Evolutionary conservation across 1,284 basidiomycete species (phyloP).

Genomic region (Austropuccinia psidii): DNA sequence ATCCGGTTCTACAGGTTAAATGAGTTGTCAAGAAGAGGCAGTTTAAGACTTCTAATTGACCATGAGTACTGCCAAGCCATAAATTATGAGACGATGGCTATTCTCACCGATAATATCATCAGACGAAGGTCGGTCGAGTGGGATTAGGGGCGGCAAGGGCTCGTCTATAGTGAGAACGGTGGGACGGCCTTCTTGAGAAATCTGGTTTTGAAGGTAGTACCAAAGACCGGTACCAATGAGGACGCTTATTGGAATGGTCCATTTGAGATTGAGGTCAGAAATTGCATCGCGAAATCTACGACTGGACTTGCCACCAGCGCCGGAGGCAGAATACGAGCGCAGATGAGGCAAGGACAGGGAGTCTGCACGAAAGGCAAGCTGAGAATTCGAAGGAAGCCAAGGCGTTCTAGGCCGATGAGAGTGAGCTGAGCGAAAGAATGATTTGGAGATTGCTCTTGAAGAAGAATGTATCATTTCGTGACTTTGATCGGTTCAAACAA

Average conservation of each 20-base stretch:
- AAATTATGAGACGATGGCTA: not conserved
- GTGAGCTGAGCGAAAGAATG: too few relatives aligned
- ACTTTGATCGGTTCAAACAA: too few relatives aligned
- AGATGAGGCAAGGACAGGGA: too few relatives aligned
- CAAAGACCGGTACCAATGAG: not conserved
- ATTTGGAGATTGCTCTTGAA: not conserved
- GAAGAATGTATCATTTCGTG: too few relatives aligned
- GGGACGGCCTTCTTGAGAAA: not conserved
- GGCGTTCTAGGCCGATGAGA: too few relatives aligned
- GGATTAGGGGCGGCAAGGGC: not conserved
- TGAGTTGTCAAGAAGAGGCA: conserved; percentile 23
- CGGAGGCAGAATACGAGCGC: too few relatives aligned
- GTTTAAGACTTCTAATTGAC: not conserved
- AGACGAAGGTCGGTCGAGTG: not conserved
- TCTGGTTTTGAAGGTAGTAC: conserved; percentile 8
- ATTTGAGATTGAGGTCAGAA: not conserved
- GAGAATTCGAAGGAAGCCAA: too few relatives aligned
- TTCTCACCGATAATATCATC: not conserved
- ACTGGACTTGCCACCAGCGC: too few relatives aligned
- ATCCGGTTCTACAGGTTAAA: conserved; percentile 45
- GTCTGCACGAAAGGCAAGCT: too few relatives aligned
- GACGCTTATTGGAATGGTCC: not conserved
- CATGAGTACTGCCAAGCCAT: not conserved
- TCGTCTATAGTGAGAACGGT: not conserved
- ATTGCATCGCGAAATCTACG: not conserved